Percentiles rank a stretch among this genome's conserved stretches.
These are phyloP conservation scores for Suillus paluster DNA, from an alignment of 768 basidiomycete species.

Conservation along the genomic window DNA sequence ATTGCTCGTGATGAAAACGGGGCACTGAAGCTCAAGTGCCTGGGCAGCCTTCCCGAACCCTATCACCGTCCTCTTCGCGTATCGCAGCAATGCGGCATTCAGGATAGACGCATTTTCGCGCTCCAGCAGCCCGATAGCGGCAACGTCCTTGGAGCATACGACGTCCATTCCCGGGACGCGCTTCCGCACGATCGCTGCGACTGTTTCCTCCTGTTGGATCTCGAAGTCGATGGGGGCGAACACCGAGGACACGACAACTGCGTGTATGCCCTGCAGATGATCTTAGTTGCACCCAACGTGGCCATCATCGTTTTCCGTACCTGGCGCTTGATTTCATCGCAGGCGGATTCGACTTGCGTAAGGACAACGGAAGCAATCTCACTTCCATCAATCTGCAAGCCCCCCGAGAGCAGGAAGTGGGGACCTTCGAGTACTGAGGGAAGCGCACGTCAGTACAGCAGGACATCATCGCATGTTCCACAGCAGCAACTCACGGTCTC, in stretches of 20 bases:
- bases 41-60: constrained; percentile 57
- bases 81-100: constrained; percentile 65
- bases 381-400: constrained; percentile 50
- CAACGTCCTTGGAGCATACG: constrained; percentile 60
- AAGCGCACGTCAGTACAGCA: constrained; percentile 18
- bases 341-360: constrained; percentile 50
- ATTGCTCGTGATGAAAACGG: constrained; percentile 63
- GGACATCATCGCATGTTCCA: not conserved
- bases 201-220: constrained; percentile 51
- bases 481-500: constrained; percentile 29
- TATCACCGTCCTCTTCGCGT: constrained; percentile 57
- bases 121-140: constrained; percentile 61
- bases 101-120: constrained; percentile 72
- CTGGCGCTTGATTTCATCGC: constrained; percentile 40
- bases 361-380: constrained; percentile 48
- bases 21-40: constrained; percentile 50
- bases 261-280: constrained; percentile 24
- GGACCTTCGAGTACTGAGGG: constrained; percentile 32
- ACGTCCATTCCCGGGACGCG: constrained; percentile 48
- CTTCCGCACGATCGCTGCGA: constrained; percentile 45
- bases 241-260: constrained; percentile 50
- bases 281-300: not conserved
- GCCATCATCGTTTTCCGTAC: constrained; percentile 15
- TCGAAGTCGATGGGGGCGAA: constrained; percentile 53
- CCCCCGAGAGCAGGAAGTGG: constrained; percentile 41